These are phyloP conservation scores for Neonothopanus nambi DNA, from an alignment of 1,284 basidiomycete species.

Conservation along the genomic window DNA sequence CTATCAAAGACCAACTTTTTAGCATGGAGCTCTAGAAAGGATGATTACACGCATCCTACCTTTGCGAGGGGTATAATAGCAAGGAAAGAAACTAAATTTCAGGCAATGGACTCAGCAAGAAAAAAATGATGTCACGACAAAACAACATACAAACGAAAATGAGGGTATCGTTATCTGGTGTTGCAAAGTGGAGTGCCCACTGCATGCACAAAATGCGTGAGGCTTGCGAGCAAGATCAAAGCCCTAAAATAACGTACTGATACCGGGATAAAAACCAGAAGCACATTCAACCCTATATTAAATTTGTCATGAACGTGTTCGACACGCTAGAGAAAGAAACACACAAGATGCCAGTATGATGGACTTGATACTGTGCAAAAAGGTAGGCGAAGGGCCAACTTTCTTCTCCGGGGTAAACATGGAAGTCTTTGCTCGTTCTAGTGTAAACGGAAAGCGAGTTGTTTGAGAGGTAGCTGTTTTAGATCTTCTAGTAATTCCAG, in stretches of 20 bases:
- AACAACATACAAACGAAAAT: conserved; percentile 72
- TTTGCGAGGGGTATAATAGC: conserved; percentile 77
- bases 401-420: conserved; percentile 33
- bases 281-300: conserved; percentile 60
- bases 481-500: not conserved
- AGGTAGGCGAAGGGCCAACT: conserved; percentile 43
- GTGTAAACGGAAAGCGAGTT: conserved; percentile 10
- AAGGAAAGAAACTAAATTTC: conserved; percentile 61
- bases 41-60: conserved; percentile 32
- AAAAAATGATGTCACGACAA: not conserved
- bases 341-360: conserved; percentile 56
- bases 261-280: conserved; percentile 55
- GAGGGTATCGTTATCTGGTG: conserved; percentile 54
- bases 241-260: conserved; percentile 47
- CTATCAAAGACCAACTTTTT: conserved; percentile 33
- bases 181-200: conserved; percentile 74
- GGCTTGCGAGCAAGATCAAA: conserved; percentile 10
- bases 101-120: conserved; percentile 4
- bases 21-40: not conserved
- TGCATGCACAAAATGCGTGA: conserved; percentile 24
- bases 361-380: conserved; percentile 44
- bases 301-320: not conserved
- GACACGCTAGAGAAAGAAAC: conserved; percentile 18
- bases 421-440: conserved; percentile 22
- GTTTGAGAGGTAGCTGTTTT: not conserved